Evolutionary conservation across 2,329 filamentous ascomycete genomes (phyloP), one percentile per base, ranked within the genome.

Genomic region (Fusarium sambucinum): DNA sequence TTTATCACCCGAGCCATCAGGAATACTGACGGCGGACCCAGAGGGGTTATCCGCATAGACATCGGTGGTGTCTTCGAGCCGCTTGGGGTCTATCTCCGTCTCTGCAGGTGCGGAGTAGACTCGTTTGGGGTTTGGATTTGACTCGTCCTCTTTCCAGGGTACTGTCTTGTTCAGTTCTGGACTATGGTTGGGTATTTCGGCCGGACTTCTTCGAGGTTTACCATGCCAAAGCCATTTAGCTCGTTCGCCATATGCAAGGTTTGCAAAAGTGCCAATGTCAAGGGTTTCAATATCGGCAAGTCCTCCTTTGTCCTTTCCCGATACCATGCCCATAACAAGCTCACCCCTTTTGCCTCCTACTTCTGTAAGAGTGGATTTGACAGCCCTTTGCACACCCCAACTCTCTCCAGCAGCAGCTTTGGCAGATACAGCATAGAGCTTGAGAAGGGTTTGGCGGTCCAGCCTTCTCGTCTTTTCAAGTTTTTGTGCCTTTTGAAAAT

Each of bases 161-260:
- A 85, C 77, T 14, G 84, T 78, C 42, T 81, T 80, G 23, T 76
- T 75, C 58, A 83, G 76, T 17, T 87, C 84, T 14, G 83, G 78
- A 5, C 82, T 79, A 47, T 80, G 81, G 6, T 85, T 83, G 47
- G 81, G 79, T n/a, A 81, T 79, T 11, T 85, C 82, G 3, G 79
- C 73, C 3, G 78, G 77, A 4, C 81, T 86, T 75, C 95, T 93
- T 63, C 90, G 89, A 37, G 92, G 87, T 77, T 97, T 98, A 17
- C 95, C 96, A 64, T 92, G 86, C 96, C 96, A 99, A 3, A 99
- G 84, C 93, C 94, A 98, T 77, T 97, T 97, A 17, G 92, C 86
- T 57, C 92, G 88, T 76, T 96, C 92, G 33, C 96, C 95, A 64
- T 90, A 90, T 1, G 91, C 88, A 27, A 97, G 83, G 61, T 89